Conservation (phyloP, 257 asterid genomes). For the Solanum lycopersicoides region DNA sequence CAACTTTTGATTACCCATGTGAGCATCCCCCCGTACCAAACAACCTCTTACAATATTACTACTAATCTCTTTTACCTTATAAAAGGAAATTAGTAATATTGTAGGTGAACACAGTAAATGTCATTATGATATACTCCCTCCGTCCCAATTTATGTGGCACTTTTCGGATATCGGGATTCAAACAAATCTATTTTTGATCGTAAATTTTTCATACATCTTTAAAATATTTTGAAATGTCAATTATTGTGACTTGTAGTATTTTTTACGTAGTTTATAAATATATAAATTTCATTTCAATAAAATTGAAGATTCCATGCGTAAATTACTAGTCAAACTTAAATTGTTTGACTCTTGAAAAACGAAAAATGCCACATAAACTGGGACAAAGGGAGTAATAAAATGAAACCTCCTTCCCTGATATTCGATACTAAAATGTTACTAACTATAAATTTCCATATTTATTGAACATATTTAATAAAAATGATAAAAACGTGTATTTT, state of each 20-base stretch:
- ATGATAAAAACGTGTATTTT: not conserved
- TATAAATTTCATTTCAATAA: no score
- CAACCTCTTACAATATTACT: not conserved
- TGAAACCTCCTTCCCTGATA: not conserved
- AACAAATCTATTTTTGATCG: no score
- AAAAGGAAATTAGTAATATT: not conserved
- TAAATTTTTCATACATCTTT: no score
- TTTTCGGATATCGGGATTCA: no score
- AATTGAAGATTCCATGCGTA: no score
- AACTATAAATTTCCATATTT: not conserved
- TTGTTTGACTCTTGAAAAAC: no score
- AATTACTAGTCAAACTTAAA: no score
- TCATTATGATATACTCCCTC: not conserved
- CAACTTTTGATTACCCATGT: not conserved
- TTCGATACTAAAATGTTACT: not conserved
- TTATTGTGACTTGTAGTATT: no score
- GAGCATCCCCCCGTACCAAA: not conserved
- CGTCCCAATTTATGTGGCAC: no score
- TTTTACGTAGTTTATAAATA: no score
- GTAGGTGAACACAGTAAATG: not conserved
- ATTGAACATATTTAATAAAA: not conserved
- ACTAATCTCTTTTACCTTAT: not conserved
- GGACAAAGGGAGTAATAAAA: not conserved
- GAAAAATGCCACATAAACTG: not conserved
- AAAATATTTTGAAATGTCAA: no score